phyloP scores from a whole-genome alignment of 1,284 basidiomycete genomes.

The Ganoderma leucocontextum region DNA sequence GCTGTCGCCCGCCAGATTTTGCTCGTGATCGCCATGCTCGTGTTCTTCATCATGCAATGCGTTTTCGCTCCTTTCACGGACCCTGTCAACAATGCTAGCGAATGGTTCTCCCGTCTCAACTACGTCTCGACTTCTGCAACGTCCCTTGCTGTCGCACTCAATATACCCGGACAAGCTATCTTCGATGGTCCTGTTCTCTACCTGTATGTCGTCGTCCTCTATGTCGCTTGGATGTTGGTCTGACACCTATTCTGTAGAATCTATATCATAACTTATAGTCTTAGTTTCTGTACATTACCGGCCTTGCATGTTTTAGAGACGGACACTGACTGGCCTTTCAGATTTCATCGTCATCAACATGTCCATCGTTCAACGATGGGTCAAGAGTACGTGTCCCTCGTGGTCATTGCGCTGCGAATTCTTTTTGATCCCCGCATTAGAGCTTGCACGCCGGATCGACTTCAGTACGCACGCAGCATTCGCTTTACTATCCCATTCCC shows the following conservation, averaged over 20 bases:
- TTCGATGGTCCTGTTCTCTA: constrained; percentile 70
- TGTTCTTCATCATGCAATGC: constrained; percentile 72
- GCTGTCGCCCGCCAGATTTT: constrained; percentile 69
- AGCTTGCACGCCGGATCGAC: constrained; percentile 70
- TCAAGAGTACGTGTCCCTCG: constrained; percentile 59
- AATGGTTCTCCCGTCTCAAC: constrained; percentile 77
- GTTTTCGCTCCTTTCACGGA: constrained; percentile 73
- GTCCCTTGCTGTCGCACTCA: constrained; percentile 64
- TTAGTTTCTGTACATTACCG: constrained; percentile 61
- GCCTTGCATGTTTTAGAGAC: constrained; percentile 10
- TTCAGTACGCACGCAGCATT: constrained; percentile 65
- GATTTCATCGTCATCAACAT: constrained; percentile 73
- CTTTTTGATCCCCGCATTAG: constrained; percentile 43
- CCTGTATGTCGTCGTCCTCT: constrained; percentile 51
- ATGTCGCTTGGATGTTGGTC: background rate
- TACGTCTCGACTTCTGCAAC: constrained; percentile 73
- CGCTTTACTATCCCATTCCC: constrained; percentile 14
- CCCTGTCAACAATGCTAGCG: constrained; percentile 79
- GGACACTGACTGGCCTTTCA: constrained; percentile 39
- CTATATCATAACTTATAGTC: constrained; percentile 72
- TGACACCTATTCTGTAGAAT: constrained; percentile 51
- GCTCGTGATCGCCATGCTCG: constrained; percentile 65
- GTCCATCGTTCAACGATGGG: constrained; percentile 55
- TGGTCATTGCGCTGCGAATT: background rate
- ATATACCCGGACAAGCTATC: constrained; percentile 61